Evolutionary conservation across 345 rosid species (phyloP), one percentile per base, ranked within the genome.

Genomic region (Lumnitzera racemosa): DNA sequence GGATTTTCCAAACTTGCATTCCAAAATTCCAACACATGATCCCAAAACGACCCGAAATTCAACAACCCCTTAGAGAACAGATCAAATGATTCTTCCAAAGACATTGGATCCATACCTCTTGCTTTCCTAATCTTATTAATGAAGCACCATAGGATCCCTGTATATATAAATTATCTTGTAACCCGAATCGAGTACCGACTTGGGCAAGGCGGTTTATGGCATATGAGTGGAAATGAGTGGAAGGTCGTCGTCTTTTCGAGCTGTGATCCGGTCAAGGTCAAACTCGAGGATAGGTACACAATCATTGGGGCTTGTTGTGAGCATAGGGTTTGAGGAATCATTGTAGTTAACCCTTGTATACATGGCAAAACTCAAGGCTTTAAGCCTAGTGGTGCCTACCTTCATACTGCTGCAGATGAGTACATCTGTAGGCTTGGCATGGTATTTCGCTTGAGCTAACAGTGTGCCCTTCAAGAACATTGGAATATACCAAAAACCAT

Each of bases 311-410:
- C 50, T 49, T 53, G 55, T 11, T 15, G 47, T 29, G 12, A 60
- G 47, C 16, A 60, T 15, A 24, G 55, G 54, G 46, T 13, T n/a
- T 13, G 36, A 31, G 1, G 52, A 27, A 20, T 24, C 41, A 7
- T 13, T 24, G 14, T 58, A 49, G 0, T 13, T 49, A 25, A 46
- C 29, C 29, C 55, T 20, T 0, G 49, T 60, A 23, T 48, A 24
- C 15, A 60, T 47, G 17, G 63, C 43, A 55, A 49, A 61, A 24
- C 43, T 25, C 13, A 61, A 14, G 14, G 64, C 64, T 52, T 49
- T 49, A 24, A 61, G 36, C 55, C 64, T 27, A 1, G 64, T 61
- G 10, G 64, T 61, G 52, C 64, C 56, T 4, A 56, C 53, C 12
- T 61, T 61, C 46, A 55, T 53, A n/a, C 17, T 11, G 23, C 47